These are phyloP conservation scores for Naematelia aurantialba DNA, from an alignment of 768 basidiomycete genomes.

Conservation along the genomic window DNA sequence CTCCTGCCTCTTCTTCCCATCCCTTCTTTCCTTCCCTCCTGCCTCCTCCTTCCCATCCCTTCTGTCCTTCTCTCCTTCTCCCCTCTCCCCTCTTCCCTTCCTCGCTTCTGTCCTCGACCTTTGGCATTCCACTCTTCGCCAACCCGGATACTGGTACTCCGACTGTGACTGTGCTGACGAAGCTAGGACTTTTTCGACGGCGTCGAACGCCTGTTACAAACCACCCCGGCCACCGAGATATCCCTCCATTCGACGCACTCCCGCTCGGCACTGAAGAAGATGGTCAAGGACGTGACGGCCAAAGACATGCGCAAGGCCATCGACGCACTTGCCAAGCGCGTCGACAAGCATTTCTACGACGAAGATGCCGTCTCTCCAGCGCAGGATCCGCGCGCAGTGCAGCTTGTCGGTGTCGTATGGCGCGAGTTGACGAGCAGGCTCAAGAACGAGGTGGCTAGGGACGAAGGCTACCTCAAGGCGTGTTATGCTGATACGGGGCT, in stretches of 20 bases:
- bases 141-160: not conserved
- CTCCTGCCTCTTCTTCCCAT: not conserved
- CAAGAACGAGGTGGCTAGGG: slow-evolving; percentile 66
- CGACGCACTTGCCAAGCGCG: slow-evolving; percentile 79
- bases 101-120: too few relatives aligned
- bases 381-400: slow-evolving; percentile 48
- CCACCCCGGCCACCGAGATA: slow-evolving; percentile 72
- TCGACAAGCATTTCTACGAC: slow-evolving; percentile 81
- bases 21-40: too few relatives aligned
- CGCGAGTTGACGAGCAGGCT: slow-evolving; percentile 84
- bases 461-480: slow-evolving; percentile 64
- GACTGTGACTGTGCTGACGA: too few relatives aligned
- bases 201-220: slow-evolving; percentile 78
- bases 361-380: slow-evolving; percentile 55
- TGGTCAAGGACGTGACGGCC: slow-evolving; percentile 74
- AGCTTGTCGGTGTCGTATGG: slow-evolving; percentile 63
- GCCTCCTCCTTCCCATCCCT: not conserved
- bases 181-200: slow-evolving; percentile 98
- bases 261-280: slow-evolving; percentile 72
- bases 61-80: not conserved
- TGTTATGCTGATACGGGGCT: slow-evolving; percentile 75
- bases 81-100: not conserved
- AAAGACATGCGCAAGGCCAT: slow-evolving; percentile 88
- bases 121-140: not conserved
- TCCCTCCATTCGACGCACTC: slow-evolving; percentile 70